Conservation (phyloP, 2,329 filamentous ascomycete genomes). For the Colletotrichum sojae region DNA sequence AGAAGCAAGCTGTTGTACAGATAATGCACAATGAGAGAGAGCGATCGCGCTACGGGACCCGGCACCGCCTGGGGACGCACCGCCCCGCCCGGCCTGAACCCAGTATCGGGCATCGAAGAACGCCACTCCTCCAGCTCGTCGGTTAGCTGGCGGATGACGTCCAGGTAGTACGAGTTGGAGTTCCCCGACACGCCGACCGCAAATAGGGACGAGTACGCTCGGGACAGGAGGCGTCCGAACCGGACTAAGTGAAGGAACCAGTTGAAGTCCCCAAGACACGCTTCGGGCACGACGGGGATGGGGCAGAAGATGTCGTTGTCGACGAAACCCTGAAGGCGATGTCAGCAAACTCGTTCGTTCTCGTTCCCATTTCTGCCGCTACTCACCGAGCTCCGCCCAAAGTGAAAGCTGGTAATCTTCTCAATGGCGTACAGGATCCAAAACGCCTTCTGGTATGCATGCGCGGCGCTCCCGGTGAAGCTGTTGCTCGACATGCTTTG, state of each 20-base stretch:
- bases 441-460: conserved; percentile 48
- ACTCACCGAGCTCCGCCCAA: conserved; percentile 49
- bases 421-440: conserved; percentile 48
- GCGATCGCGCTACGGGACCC: conserved; percentile 21
- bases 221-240: conserved; percentile 47
- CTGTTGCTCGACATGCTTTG: conserved; percentile 47
- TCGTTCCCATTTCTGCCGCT: fast-evolving
- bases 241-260: conserved; percentile 47
- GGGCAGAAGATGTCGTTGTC: conserved; percentile 52
- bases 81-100: conserved; percentile 39
- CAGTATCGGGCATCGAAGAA: conserved; percentile 44
- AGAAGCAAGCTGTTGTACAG: conserved; percentile 48
- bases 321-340: conserved; percentile 45
- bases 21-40: conserved; percentile 44
- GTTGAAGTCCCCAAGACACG: conserved; percentile 44
- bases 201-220: conserved; percentile 48
- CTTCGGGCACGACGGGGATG: conserved; percentile 45
- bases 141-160: conserved; percentile 46
- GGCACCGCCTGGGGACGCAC: conserved; percentile 34
- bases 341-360: fast-evolving
- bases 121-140: conserved; percentile 50
- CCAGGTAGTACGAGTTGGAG: conserved; percentile 45
- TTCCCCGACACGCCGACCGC: conserved; percentile 47
- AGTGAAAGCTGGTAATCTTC: conserved; percentile 47
- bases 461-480: conserved; percentile 34